phyloP scores from a whole-genome alignment of 148 eudicot species.

The Camellia sinensis region DNA sequence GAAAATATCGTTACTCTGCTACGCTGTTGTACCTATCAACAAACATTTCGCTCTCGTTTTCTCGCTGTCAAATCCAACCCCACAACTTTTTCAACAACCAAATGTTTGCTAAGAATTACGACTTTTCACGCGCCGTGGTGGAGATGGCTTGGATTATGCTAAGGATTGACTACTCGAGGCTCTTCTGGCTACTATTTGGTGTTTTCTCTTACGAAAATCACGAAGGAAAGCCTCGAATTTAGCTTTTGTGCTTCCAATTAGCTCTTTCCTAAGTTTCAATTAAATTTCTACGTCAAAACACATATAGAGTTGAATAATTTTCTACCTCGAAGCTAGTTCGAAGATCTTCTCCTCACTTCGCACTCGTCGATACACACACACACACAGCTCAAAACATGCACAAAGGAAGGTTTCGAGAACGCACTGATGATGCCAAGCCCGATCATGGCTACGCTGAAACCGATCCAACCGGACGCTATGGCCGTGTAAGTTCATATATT shows the following conservation, averaged over 20 bases:
- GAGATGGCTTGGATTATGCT: conserved; percentile 75
- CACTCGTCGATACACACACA: neutral
- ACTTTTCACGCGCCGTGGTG: conserved; percentile 35
- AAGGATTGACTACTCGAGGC: conserved; percentile 67
- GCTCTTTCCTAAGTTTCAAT: neutral
- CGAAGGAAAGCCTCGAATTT: conserved; percentile 69
- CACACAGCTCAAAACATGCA: conserved; percentile 23
- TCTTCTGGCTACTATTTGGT: conserved; percentile 73
- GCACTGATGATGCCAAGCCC: conserved; percentile 20
- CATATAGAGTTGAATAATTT: neutral
- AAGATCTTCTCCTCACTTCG: neutral
- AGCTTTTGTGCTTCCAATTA: neutral
- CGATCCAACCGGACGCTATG: conserved; percentile 64
- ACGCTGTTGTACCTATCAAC: neutral
- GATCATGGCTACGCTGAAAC: conserved; percentile 39
- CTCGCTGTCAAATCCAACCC: conserved; percentile 12
- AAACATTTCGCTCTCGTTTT: conserved; percentile 10
- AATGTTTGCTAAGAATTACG: conserved; percentile 32
- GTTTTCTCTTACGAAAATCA: conserved; percentile 73
- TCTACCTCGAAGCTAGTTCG: neutral
- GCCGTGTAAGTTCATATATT: conserved; percentile 55
- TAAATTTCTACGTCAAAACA: neutral
- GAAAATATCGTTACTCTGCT: conserved; percentile 4
- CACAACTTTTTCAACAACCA: conserved; percentile 8
- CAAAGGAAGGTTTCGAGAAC: conserved; percentile 26